Evolutionary conservation across 192 early-diverging fungal species (phyloP), one percentile per base, ranked within the genome.

Genomic region (Kappamyces sp.): DNA sequence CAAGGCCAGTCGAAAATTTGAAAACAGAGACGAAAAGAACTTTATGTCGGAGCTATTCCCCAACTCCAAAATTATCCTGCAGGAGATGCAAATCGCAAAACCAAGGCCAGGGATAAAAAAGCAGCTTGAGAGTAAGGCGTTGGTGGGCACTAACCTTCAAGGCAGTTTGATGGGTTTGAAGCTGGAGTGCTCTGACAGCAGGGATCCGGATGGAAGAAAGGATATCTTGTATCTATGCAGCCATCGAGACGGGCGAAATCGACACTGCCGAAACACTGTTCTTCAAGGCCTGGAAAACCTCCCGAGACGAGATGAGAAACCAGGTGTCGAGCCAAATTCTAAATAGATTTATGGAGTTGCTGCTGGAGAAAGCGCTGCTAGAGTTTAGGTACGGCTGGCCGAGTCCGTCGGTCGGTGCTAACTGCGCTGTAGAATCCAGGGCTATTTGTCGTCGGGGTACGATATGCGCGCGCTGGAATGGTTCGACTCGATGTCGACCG

Each of bases 181-280:
- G 22, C 22, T 22, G 22, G 22, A 22, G 22, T 22, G 22, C 22
- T 22, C 22, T 22, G 22, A 22, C 22, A 22, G 22, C 22, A 22
- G 22, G 22, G 22, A 22, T 22, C 22, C 22, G 22, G 22, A 22
- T 22, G 22, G 22, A 22, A 22, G 22, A 22, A 22, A 22, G 22
- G 22, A 22, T 22, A 22, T 22, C 22, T 22, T 22, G 22, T 22
- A 22, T 22, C 42, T 43, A 11, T 55, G 54, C 54, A n/a, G 32
- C 14, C 5, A 55, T 55, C 22, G 54, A 55, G 5, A 5, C 31
- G 4, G 54, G 38, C 8, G 32, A 55, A 40, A n/a, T 55, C 6
- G 32, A 55, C 14, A 15, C 41, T 3, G 54, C 54, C 7, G 54
- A 55, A n/a, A 11, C 45, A n/a, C 12, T 55, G 8, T 55, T 55